Percentiles rank a stretch among this genome's conserved stretches.
phyloP scores from a whole-genome alignment of 345 rosid genomes.

The Capsella bursapastoris region DNA sequence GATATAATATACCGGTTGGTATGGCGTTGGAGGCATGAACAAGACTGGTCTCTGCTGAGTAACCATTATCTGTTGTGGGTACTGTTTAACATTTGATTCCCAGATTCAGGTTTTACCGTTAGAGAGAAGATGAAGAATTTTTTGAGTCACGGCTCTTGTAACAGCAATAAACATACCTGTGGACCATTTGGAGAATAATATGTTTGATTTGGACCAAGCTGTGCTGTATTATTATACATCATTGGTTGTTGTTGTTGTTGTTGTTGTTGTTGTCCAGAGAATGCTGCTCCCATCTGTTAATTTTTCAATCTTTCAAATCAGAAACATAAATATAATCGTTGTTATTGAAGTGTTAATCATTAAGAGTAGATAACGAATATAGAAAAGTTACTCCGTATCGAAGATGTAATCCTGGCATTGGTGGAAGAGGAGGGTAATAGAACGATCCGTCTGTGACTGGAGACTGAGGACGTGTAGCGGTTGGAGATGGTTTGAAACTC shows the following conservation, averaged over 20 bases:
- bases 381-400: constrained; percentile 67
- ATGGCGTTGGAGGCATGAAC: constrained; percentile 63
- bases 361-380: constrained; percentile 2
- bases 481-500: constrained; percentile 83
- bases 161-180: constrained; percentile 53
- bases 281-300: constrained; percentile 66
- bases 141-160: not conserved
- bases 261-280: constrained; percentile 56
- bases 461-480: constrained; percentile 69
- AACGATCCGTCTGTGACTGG: constrained; percentile 70
- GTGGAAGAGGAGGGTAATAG: constrained; percentile 67
- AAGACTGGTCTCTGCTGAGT: constrained; percentile 71
- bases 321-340: not conserved
- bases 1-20: constrained; percentile 63
- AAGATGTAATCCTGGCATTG: constrained; percentile 65
- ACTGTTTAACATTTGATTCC: constrained; percentile 25
- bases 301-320: constrained; percentile 16
- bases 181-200: constrained; percentile 71
- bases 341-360: not conserved
- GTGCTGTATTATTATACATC: constrained; percentile 58
- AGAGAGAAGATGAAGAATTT: not conserved
- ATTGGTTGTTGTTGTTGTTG: constrained; percentile 67
- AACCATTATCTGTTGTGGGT: constrained; percentile 65
- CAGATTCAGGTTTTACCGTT: not conserved
- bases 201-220: constrained; percentile 46